Evolutionary conservation across 345 rosid species (phyloP).

Genomic region (Eucalyptus pauciflora): DNA sequence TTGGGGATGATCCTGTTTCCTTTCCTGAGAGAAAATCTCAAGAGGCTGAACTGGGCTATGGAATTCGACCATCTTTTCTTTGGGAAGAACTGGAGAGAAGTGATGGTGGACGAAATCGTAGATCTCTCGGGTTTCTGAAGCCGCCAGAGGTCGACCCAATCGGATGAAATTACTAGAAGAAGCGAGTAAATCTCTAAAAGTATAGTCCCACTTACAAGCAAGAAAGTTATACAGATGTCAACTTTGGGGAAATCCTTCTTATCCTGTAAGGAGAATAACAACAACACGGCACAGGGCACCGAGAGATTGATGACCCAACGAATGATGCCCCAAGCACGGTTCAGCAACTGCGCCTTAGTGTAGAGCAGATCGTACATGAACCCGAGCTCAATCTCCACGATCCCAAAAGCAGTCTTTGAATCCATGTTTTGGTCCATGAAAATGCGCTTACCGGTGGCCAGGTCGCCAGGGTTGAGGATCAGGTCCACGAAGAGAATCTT

Average conservation of each 20-base stretch:
- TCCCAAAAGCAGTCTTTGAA: not conserved
- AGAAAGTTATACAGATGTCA: not conserved
- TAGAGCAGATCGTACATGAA: not conserved
- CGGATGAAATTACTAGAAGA: not conserved
- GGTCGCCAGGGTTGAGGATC: too few relatives aligned
- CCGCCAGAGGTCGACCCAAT: not conserved
- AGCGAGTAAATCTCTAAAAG: not conserved
- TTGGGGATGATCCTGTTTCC: not conserved
- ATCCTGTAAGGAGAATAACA: not conserved
- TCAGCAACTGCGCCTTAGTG: not conserved
- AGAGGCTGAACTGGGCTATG: not conserved
- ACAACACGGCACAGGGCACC: not conserved
- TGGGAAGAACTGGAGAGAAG: not conserved
- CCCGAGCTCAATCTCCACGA: not conserved
- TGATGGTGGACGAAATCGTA: not conserved
- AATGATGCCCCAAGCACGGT: not conserved
- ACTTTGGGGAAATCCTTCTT: not conserved
- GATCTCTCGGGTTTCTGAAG: not conserved
- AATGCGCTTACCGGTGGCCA: too few relatives aligned
- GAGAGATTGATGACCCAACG: not conserved
- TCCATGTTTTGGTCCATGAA: too few relatives aligned
- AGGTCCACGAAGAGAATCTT: too few relatives aligned
- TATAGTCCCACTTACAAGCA: not conserved
- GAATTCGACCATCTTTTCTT: not conserved
- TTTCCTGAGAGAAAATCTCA: not conserved